phyloP scores from a whole-genome alignment of 768 basidiomycete genomes.

The Leccinum variicolor region DNA sequence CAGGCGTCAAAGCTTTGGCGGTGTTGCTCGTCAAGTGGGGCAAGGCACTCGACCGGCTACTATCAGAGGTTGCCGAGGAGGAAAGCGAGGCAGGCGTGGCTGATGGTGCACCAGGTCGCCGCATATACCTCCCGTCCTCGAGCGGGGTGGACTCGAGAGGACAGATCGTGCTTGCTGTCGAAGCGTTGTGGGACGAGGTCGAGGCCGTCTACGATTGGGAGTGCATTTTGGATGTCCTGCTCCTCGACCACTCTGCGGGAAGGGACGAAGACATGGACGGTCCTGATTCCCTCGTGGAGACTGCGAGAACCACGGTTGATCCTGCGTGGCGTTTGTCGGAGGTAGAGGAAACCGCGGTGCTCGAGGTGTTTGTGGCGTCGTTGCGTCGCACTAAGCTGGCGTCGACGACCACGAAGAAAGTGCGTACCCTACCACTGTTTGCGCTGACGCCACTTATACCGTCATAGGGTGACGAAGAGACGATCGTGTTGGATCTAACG shows the following conservation, averaged over 20 bases:
- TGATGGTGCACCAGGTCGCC: slow-evolving; percentile 26
- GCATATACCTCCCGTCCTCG: slow-evolving; percentile 41
- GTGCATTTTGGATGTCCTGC: slow-evolving; percentile 69
- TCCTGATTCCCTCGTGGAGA: slow-evolving; percentile 21
- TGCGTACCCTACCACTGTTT: slow-evolving; percentile 25
- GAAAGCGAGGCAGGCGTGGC: slow-evolving; percentile 47
- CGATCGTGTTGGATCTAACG: slow-evolving; percentile 68
- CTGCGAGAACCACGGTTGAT: slow-evolving; percentile 45
- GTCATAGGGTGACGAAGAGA: slow-evolving; percentile 70
- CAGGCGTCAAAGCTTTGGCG: slow-evolving; percentile 70
- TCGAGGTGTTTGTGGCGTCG: slow-evolving; percentile 78
- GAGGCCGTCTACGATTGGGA: slow-evolving; percentile 79
- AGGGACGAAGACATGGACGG: slow-evolving; percentile 40
- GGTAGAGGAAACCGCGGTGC: slow-evolving; percentile 78
- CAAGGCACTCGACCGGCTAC: slow-evolving; percentile 57
- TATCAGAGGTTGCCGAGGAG: slow-evolving; percentile 37
- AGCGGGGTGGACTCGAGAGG: slow-evolving; percentile 46
- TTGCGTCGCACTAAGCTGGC: slow-evolving; percentile 58
- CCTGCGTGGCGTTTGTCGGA: slow-evolving; percentile 83
- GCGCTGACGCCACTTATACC: neutral
- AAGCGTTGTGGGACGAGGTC: slow-evolving; percentile 84
- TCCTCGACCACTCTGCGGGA: slow-evolving; percentile 84
- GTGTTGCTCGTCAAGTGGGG: slow-evolving; percentile 76
- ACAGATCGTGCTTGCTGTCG: slow-evolving; percentile 76
- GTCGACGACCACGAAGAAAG: slow-evolving; percentile 66